Evolutionary conservation across 108 stramenopile species (phyloP).

Genomic region (Nitzschia palea): DNA sequence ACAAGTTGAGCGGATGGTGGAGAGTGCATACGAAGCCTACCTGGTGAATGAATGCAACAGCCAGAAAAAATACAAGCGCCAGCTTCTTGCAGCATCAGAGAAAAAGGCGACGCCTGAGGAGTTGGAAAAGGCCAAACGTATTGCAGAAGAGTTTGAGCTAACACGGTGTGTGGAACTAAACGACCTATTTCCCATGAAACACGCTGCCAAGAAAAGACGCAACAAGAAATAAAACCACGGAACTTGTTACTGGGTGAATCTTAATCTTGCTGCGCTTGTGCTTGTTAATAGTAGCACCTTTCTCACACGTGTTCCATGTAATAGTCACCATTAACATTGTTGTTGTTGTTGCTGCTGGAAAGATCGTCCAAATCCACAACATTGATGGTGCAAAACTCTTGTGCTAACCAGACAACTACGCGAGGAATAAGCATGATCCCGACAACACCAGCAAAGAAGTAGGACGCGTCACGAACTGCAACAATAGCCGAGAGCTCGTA

Average conservation of each 20-base stretch:
- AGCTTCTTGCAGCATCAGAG: slow-evolving; percentile 43
- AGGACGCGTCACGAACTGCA: slow-evolving; percentile 42
- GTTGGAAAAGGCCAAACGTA: slow-evolving; percentile 36
- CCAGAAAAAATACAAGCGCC: slow-evolving; percentile 67
- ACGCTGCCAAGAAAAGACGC: slow-evolving; percentile 10
- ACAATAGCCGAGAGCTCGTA: slow-evolving; percentile 35
- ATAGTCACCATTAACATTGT: slow-evolving; percentile 1
- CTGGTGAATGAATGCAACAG: slow-evolving; percentile 78
- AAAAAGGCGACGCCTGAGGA: slow-evolving; percentile 50
- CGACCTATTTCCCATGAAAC: slow-evolving; percentile 66
- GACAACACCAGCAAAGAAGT: slow-evolving; percentile 39
- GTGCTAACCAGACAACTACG: slow-evolving; percentile 40
- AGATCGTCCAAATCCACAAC: slow-evolving; percentile 46
- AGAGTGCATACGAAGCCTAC: slow-evolving; percentile 73
- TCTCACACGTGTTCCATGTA: neutral
- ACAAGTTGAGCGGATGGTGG: slow-evolving; percentile 90
- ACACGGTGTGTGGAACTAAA: slow-evolving; percentile 74
- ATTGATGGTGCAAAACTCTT: slow-evolving; percentile 52
- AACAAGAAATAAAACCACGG: neutral
- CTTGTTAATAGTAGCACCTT: too few relatives aligned
- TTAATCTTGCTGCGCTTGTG: neutral
- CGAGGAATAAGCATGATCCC: slow-evolving; percentile 38
- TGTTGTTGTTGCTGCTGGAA: neutral
- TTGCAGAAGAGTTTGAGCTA: slow-evolving; percentile 64
- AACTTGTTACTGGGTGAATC: neutral